Evolutionary conservation across 2,329 filamentous ascomycete genomes (phyloP), one percentile per base, ranked within the genome.

Genomic region (Aspergillus sp.): DNA sequence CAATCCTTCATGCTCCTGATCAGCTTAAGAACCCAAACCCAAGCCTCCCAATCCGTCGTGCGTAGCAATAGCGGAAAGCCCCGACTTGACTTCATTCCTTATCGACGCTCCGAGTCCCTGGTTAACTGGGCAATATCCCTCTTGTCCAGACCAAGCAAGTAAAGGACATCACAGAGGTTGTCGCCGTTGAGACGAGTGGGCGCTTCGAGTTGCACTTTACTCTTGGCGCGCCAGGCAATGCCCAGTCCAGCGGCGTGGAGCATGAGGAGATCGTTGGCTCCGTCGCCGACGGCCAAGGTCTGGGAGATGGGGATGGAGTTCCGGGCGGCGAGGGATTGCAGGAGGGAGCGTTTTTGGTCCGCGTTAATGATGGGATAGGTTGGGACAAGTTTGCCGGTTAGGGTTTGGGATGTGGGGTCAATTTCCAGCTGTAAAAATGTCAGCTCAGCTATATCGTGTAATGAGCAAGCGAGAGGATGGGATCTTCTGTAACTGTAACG

Each of bases 191-290:
- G 57, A 44, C 78, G 71, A 19, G 76, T 73, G 1, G 81, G 80
- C 8, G 81, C 81, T 53, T 77, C 73, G 52, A 75, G 67, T 62
- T 83, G 81, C 39, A 84, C 81, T 60, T 76, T 81, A 42, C 73
- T 74, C 69, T 84, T 84, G 29, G 81, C 81, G 52, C 78, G 76
- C 68, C 80, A 82, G 5, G 81, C 81, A 5, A 83, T 73, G 7
- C 81, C 81, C 39, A 83, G 59, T 5, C 79, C 80, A 4, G 81
- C 80, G 5, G 75, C 73, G 42, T 75, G 71, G 64, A 84, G 78
- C 81, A 84, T 84, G 10, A 76, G 74, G 28, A 84, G 66, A 57
- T 84, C 81, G 53, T 84, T 84, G 27, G 79, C 80, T 32, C 81
- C 81, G 55, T 84, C 81, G 7, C 81, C 81, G 2, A 84, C 74